phyloP scores from a whole-genome alignment of 768 basidiomycete genomes.

The Tulasnella sp. region DNA sequence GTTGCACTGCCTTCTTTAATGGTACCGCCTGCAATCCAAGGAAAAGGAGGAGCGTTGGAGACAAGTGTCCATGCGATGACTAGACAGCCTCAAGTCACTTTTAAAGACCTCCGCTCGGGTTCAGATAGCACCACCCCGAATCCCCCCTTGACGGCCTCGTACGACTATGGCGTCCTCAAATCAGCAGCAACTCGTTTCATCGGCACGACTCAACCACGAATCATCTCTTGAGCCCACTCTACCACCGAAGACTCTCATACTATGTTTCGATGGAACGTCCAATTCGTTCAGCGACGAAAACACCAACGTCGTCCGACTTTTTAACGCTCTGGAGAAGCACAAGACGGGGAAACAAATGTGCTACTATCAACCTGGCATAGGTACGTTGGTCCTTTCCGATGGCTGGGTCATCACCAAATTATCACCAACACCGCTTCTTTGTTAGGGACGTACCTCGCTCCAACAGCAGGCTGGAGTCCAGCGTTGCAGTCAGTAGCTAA shows the following conservation, averaged over 20 bases:
- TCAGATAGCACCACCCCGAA: neutral
- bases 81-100: neutral
- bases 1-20: neutral
- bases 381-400: neutral
- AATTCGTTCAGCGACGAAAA: constrained; percentile 39
- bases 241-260: constrained; percentile 45
- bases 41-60: neutral
- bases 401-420: constrained; percentile 38
- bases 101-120: neutral
- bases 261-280: constrained; percentile 68
- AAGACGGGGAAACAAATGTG: constrained; percentile 51
- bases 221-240: neutral
- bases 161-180: neutral
- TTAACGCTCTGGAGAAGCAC: constrained; percentile 63
- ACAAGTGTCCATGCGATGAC: neutral
- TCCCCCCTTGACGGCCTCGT: neutral
- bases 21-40: neutral
- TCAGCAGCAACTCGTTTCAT: neutral
- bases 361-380: constrained; percentile 57
- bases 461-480: constrained; percentile 58
- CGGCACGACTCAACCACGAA: neutral
- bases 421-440: constrained; percentile 34
- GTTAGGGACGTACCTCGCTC: constrained; percentile 52
- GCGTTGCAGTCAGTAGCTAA: constrained; percentile 57
- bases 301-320: constrained; percentile 69